A percentile compares a stretch with the other conserved stretches of the same genome.
phyloP scores from a whole-genome alignment of 1,284 basidiomycete species.

The Marasmius sp. region DNA sequence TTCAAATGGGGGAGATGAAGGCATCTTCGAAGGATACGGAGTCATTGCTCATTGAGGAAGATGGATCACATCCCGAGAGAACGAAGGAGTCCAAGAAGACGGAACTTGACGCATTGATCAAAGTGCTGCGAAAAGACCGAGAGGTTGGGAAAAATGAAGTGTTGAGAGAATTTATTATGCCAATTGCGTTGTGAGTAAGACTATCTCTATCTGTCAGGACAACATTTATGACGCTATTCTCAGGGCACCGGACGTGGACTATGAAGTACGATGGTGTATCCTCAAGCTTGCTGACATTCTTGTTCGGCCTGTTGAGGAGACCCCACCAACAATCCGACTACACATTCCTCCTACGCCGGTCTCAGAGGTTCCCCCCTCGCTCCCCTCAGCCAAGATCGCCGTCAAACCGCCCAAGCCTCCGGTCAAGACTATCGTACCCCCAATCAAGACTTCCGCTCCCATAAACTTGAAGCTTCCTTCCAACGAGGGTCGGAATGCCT shows the following conservation, averaged over 20 bases:
- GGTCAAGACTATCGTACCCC: constrained; percentile 42
- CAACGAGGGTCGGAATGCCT: constrained; percentile 25
- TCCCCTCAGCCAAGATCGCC: constrained; percentile 51
- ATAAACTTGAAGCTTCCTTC: constrained; percentile 51
- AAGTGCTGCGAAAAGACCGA: constrained; percentile 78
- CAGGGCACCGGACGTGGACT: constrained; percentile 75
- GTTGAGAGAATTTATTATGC: constrained; percentile 77
- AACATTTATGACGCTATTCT: constrained; percentile 9
- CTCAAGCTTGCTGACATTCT: constrained; percentile 92
- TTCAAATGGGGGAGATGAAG: constrained; percentile 90
- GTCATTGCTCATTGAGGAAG: constrained; percentile 80
- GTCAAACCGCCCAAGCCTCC: constrained; percentile 36
- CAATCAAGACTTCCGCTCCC: constrained; percentile 44
- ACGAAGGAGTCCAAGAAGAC: constrained; percentile 76
- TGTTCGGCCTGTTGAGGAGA: constrained; percentile 80
- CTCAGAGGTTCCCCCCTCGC: constrained; percentile 53
- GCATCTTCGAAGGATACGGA: constrained; percentile 72
- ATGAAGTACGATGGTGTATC: constrained; percentile 88
- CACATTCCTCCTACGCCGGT: constrained; percentile 81
- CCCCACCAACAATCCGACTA: constrained; percentile 84
- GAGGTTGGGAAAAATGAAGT: constrained; percentile 85
- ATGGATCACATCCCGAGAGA: constrained; percentile 71
- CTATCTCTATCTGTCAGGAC: constrained; percentile 5
- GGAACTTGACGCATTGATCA: constrained; percentile 80
- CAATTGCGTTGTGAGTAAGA: constrained; percentile 70